Evolutionary conservation across 1,284 basidiomycete species (phyloP).

Genomic region (Sanghuangporus sanghuang): DNA sequence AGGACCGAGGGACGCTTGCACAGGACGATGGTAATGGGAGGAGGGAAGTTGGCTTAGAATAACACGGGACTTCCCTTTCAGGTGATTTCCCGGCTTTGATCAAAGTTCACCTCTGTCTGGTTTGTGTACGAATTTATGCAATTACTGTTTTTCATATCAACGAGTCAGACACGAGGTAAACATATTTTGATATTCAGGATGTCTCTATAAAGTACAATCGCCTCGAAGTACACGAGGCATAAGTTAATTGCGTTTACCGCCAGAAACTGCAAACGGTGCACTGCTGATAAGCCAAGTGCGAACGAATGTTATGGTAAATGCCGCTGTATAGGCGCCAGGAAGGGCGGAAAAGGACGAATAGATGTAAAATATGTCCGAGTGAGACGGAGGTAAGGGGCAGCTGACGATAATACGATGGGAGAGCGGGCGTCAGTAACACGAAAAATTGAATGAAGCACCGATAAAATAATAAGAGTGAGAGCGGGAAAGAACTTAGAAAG

Average conservation of each 20-base stretch:
- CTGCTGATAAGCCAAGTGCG: too few species aligned
- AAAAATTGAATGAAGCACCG: background rate
- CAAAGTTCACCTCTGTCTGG: too few species aligned
- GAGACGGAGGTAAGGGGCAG: background rate
- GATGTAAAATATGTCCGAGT: background rate
- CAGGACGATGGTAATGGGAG: background rate
- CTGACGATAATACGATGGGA: background rate
- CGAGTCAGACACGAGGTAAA: background rate
- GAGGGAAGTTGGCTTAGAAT: background rate
- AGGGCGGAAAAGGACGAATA: background rate
- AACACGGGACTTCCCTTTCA: constrained; percentile 2
- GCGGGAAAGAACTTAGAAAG: background rate
- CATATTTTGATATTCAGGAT: background rate
- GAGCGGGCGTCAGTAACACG: background rate
- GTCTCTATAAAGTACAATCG: background rate
- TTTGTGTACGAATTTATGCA: background rate
- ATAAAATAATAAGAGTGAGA: too few species aligned
- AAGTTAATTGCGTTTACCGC: background rate
- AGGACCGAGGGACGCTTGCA: background rate
- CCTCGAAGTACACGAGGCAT: background rate
- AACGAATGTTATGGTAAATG: too few species aligned
- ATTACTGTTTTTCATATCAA: background rate
- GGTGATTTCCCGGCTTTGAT: background rate
- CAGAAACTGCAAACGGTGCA: background rate
- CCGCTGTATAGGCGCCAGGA: background rate